Percentiles rank a stretch among this genome's conserved stretches.
Conservation (phyloP, 2,329 filamentous ascomycete species). For the Hymenoscyphus repandus region DNA sequence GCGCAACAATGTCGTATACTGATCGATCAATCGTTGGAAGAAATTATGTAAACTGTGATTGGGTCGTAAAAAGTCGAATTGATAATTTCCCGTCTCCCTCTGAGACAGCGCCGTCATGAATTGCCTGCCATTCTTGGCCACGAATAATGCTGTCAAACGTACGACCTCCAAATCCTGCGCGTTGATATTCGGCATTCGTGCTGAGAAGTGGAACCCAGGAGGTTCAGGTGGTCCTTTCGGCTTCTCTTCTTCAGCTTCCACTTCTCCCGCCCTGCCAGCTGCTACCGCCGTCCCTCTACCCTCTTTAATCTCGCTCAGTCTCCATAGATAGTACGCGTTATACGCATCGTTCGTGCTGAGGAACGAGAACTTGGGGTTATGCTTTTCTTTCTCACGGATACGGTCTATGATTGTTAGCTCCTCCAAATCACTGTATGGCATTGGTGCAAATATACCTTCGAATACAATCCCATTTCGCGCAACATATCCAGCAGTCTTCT, state of each 20-base stretch:
- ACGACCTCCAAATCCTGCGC: constrained; percentile 80
- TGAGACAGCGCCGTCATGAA: constrained; percentile 90
- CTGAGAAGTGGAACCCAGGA: constrained; percentile 85
- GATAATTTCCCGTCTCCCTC: constrained; percentile 81
- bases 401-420: constrained; percentile 49
- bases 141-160: constrained; percentile 79
- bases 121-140: constrained; percentile 84
- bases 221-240: constrained; percentile 81
- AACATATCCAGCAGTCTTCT: constrained; percentile 93
- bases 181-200: constrained; percentile 95
- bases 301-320: constrained; percentile 76
- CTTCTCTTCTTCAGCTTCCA: constrained; percentile 52
- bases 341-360: constrained; percentile 76
- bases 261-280: constrained; percentile 67
- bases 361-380: constrained; percentile 89
- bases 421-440: neutral
- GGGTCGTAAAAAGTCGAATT: constrained; percentile 93
- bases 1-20: constrained; percentile 77
- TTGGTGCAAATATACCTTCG: constrained; percentile 40
- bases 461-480: constrained; percentile 59
- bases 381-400: constrained; percentile 77
- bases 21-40: constrained; percentile 86
- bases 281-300: constrained; percentile 76
- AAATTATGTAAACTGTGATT: constrained; percentile 97
- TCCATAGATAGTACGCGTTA: constrained; percentile 85